Evolutionary conservation across 2,329 filamentous ascomycete genomes (phyloP).

Genomic region (Calonectria honghensis): DNA sequence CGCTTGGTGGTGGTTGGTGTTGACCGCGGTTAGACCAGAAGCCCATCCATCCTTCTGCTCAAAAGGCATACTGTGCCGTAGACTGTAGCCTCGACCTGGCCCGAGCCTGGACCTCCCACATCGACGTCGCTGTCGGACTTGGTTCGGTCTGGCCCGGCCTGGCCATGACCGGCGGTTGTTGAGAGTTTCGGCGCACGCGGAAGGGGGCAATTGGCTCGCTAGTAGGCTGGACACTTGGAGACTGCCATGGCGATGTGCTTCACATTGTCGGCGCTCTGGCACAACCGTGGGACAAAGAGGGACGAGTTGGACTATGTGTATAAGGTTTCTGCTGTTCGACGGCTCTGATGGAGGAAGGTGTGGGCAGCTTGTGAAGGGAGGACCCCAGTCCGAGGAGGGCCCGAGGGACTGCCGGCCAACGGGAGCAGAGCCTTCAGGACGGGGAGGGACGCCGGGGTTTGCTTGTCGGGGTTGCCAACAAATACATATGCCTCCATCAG

Average conservation of each 20-base stretch:
- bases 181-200: conserved; percentile 16
- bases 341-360: conserved; percentile 47
- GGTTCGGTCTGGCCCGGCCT: conserved; percentile 18
- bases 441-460: conserved; percentile 17
- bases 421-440: conserved; percentile 2
- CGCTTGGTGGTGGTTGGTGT: conserved; percentile 11
- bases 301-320: conserved; percentile 40
- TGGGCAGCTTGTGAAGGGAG: conserved; percentile 8
- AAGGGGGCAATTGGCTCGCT: conserved; percentile 9
- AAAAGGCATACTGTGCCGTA: conserved; percentile 3
- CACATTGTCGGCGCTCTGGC: conserved; percentile 3
- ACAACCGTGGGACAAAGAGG: conserved; percentile 39
- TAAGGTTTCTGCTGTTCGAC: conserved; percentile 51
- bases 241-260: neutral
- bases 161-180: conserved; percentile 15
- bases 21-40: conserved; percentile 16
- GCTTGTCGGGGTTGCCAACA: conserved; percentile 17
- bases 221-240: neutral
- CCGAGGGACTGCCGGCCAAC: conserved; percentile 39
- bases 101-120: conserved; percentile 12
- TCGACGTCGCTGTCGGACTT: conserved; percentile 12
- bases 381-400: conserved; percentile 46
- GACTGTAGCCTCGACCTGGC: neutral
- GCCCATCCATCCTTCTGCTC: neutral
- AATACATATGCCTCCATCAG: conserved; percentile 10